Conservation (phyloP, 1,284 basidiomycete genomes). For the Porodaedalea pini region DNA sequence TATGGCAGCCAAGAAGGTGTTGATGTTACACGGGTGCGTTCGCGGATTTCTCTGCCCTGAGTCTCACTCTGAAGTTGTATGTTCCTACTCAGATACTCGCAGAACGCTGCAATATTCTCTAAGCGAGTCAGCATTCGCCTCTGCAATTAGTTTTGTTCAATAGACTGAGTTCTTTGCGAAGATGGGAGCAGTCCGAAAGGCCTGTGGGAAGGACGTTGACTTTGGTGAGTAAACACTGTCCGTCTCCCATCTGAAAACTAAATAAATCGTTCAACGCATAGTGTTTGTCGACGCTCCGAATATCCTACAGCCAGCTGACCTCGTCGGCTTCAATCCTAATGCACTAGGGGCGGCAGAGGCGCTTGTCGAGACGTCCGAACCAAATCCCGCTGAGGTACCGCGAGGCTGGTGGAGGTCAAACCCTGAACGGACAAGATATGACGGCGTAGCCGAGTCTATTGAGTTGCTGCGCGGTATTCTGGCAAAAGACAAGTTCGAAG, state of each 20-base stretch:
- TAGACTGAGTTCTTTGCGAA: slow-evolving; percentile 31
- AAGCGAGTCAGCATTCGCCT: slow-evolving; percentile 57
- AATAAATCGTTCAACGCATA: slow-evolving; percentile 30
- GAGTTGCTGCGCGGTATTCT: slow-evolving; percentile 46
- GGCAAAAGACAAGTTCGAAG: slow-evolving; percentile 54
- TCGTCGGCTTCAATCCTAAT: slow-evolving; percentile 46
- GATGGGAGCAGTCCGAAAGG: slow-evolving; percentile 74
- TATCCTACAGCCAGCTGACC: slow-evolving; percentile 68
- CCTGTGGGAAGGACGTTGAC: slow-evolving; percentile 65
- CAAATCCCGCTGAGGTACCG: slow-evolving; percentile 54
- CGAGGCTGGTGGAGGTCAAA: slow-evolving; percentile 77
- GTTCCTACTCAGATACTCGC: slow-evolving; percentile 65
- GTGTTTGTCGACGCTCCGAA: slow-evolving; percentile 82
- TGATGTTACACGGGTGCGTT: slow-evolving; percentile 57
- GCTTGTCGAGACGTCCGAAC: slow-evolving; percentile 43
- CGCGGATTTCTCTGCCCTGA: slow-evolving; percentile 1
- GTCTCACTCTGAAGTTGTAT: slow-evolving; percentile 23
- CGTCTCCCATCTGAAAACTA: not conserved
- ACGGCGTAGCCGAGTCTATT: slow-evolving; percentile 60
- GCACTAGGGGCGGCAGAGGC: slow-evolving; percentile 57
- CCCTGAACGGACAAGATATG: slow-evolving; percentile 45
- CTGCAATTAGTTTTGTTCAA: not conserved
- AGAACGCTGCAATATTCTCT: slow-evolving; percentile 76
- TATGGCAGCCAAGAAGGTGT: slow-evolving; percentile 34
- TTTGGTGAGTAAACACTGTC: slow-evolving; percentile 55